Conservation (phyloP, 129 eudicot species). For the Lactuca sativa region DNA sequence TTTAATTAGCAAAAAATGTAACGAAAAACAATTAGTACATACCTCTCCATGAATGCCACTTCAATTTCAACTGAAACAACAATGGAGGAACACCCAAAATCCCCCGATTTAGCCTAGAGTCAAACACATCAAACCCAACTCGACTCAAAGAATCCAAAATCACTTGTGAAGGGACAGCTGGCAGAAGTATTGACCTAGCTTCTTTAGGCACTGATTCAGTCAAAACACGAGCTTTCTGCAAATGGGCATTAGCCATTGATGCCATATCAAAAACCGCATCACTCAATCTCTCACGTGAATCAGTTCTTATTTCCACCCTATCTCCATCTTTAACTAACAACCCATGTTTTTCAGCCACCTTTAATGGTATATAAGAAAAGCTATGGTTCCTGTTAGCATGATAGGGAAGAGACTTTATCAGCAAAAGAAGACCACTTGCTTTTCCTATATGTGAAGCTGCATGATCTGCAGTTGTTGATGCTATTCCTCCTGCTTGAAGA, state of each 20-base stretch:
- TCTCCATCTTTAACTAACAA: constrained; percentile 58
- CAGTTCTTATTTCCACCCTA: constrained; percentile 48
- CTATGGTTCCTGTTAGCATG: constrained; percentile 66
- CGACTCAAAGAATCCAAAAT: constrained; percentile 58
- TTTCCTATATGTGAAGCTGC: constrained; percentile 98
- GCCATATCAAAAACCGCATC: constrained; percentile 89
- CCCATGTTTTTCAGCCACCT: constrained; percentile 79
- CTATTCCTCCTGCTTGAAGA: constrained; percentile 83
- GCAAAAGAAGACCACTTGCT: constrained; percentile 84
- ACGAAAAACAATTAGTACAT: constrained; percentile 40
- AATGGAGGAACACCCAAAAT: constrained; percentile 71
- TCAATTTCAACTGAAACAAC: constrained; percentile 78
- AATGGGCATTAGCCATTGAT: constrained; percentile 77
- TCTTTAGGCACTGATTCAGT: constrained; percentile 70
- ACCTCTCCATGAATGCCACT: constrained; percentile 87
- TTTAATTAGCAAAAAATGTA: constrained; percentile 19
- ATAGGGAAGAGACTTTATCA: constrained; percentile 77
- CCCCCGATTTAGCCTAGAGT: constrained; percentile 65
- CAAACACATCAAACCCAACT: constrained; percentile 80
- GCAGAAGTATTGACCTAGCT: constrained; percentile 73
- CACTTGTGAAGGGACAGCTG: constrained; percentile 80
- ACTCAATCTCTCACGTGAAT: constrained; percentile 65
- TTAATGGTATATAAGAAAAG: constrained; percentile 69
- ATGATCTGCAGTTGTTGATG: constrained; percentile 87
- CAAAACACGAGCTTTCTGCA: constrained; percentile 74